Base-by-base conservation (phyloP, 2,329 filamentous ascomycete species). In the Didymella pinodella region DNA sequence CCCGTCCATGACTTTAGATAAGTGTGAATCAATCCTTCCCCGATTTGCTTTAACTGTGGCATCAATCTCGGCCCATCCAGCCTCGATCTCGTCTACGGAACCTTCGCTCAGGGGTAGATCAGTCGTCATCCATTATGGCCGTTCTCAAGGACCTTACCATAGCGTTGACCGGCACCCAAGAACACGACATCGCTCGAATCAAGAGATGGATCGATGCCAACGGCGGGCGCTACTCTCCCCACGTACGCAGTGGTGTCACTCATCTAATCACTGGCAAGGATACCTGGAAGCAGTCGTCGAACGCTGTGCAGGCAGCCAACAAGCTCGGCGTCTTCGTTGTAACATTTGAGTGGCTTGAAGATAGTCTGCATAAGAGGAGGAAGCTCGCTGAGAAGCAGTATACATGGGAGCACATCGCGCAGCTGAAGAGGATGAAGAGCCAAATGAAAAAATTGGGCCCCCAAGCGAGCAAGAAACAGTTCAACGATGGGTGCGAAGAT, bases 211-310 rank as follows among this genome's bases (percentile, higher is more conserved):
- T 91, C 10, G 78, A 79, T 4, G 71, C 80, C 4, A 86, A 90
- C 57, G 87, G 86, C 7, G 92, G 90, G 1, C 74, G 57, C 1
- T 89, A 87, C 70, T 77, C 79, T 0, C 72, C 79, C 1, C 77
- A 81, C 0, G 76, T 92, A 18, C 81, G 80, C 26, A 72, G 80
- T 0, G 68, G 79, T 0, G 85, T 89, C 10, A 96, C 92, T 0
- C 92, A 96, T 75, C 78, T 97, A 0, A 82, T 97, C 22, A 85
- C 87, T 53, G 86, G 86, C 0, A 79, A 84, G 48, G 82, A 86
- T 32, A 84, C 88, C 16, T 93, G 86, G 75, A 82, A 84, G 61
- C 75, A 80, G 7, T 68, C 80, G 1, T 73, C 75, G 59, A 75
- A 81, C 20, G 53, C 61, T 45, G 69, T 75, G 5, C 55, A 67